Conservation (phyloP, 495 filamentous ascomycete genomes). For the Xylaria longipes region DNA sequence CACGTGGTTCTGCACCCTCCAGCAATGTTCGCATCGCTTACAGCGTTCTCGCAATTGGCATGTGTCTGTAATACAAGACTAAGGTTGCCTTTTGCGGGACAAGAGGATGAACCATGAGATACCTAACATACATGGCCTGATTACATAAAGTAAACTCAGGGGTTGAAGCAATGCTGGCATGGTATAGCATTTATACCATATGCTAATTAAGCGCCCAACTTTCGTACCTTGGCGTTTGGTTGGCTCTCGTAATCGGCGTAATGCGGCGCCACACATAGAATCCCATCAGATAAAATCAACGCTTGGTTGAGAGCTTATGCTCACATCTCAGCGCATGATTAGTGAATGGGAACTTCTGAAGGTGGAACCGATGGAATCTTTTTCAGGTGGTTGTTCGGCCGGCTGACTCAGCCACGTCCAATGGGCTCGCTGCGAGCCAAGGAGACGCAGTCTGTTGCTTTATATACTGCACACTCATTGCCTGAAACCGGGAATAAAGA, state of each 20-base stretch:
- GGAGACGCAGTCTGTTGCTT: not conserved
- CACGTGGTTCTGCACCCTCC: constrained; percentile 16
- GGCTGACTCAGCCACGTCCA: not conserved
- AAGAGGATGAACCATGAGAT: not conserved
- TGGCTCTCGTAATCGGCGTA: constrained; percentile 17
- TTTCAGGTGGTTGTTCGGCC: not conserved
- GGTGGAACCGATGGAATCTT: not conserved
- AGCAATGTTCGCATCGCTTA: constrained; percentile 1
- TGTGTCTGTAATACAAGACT: not conserved
- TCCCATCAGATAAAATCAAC: constrained; percentile 2
- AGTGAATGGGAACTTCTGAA: not conserved
- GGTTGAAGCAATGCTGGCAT: not conserved
- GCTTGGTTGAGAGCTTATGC: not conserved
- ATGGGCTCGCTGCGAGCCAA: constrained; percentile 11
- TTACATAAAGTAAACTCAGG: not conserved
- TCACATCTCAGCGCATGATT: constrained; percentile 18
- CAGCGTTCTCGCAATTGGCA: not conserved
- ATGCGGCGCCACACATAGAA: constrained; percentile 17
- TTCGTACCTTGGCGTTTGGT: constrained; percentile 1
- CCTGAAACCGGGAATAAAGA: not conserved
- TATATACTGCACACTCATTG: not conserved
- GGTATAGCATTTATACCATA: not conserved
- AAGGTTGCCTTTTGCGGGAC: not conserved
- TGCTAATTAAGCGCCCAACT: constrained; percentile 2
- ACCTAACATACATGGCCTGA: not conserved